These are phyloP conservation scores for Rhodotorula babjevae DNA, from an alignment of 768 basidiomycete genomes.

Conservation along the genomic window DNA sequence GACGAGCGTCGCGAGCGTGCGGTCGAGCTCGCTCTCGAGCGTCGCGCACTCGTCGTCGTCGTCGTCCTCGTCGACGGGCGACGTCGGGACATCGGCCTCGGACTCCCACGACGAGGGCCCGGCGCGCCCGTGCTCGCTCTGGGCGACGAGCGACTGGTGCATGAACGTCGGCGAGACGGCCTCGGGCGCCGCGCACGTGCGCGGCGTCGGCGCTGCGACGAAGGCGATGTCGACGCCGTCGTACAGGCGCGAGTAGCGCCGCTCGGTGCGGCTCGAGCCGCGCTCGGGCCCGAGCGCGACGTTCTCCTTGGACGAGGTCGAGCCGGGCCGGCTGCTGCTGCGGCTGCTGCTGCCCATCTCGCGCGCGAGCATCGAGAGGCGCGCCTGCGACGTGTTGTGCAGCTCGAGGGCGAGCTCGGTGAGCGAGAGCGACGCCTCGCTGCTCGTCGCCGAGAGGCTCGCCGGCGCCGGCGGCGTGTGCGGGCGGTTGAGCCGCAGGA, in stretches of 20 bases:
- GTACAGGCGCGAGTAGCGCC: slow-evolving; percentile 19
- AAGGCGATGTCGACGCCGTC: slow-evolving; percentile 9
- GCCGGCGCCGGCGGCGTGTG: slow-evolving; percentile 26
- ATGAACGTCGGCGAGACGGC: background rate
- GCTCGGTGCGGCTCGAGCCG: background rate
- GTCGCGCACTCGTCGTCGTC: slow-evolving; percentile 1
- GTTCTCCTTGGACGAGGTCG: slow-evolving; percentile 17
- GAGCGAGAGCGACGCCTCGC: background rate
- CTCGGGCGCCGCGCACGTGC: background rate
- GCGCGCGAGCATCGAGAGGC: slow-evolving; percentile 26
- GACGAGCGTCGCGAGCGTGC: slow-evolving; percentile 21
- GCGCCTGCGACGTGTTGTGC: slow-evolving; percentile 20
- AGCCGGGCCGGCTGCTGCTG: background rate
- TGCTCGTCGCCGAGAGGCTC: background rate
- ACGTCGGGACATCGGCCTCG: background rate
- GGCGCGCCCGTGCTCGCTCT: background rate
- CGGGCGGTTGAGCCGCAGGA: slow-evolving; percentile 34
- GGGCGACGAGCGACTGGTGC: background rate
- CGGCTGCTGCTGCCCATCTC: slow-evolving; percentile 3
- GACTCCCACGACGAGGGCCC: background rate
- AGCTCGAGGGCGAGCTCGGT: slow-evolving; percentile 22
- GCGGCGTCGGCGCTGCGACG: background rate
- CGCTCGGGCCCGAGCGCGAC: background rate
- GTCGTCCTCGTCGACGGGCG: background rate
- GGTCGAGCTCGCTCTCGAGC: slow-evolving; percentile 26